Conservation (phyloP, 2,329 filamentous ascomycete species). For the Diaporthe sp. region DNA sequence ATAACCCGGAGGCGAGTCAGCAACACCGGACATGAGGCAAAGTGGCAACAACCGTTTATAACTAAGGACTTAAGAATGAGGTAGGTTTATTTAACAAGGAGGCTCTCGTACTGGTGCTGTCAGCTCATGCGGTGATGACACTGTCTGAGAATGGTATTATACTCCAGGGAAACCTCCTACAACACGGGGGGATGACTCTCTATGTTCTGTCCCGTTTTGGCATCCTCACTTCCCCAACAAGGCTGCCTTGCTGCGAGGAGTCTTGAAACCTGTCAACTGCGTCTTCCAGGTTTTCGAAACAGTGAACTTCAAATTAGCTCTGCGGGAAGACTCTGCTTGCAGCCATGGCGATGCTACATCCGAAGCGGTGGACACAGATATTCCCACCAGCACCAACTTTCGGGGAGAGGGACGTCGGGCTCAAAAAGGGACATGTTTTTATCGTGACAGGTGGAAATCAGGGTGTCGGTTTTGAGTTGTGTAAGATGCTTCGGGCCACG, state of each 20-base stretch:
- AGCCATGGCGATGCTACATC: slow-evolving; percentile 22
- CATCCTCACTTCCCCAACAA: background rate
- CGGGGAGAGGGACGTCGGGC: background rate
- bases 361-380: slow-evolving; percentile 22
- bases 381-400: slow-evolving; percentile 22
- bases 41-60: no score
- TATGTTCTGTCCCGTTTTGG: background rate
- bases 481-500: slow-evolving; percentile 63
- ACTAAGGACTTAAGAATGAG: no score
- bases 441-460: slow-evolving; percentile 58
- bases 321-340: background rate
- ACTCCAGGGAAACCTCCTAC: background rate
- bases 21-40: background rate
- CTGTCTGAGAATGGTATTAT: background rate
- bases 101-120: background rate
- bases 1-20: background rate
- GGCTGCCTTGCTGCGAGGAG: background rate
- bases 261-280: background rate
- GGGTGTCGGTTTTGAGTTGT: slow-evolving; percentile 62
- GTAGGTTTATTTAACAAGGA: background rate
- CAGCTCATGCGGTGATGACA: background rate
- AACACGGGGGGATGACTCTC: background rate
- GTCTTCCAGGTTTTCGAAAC: no score
- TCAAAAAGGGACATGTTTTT: slow-evolving; percentile 53
- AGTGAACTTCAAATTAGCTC: background rate